A percentile compares a stretch with the other conserved stretches of the same genome.
Conservation (phyloP, 2,329 filamentous ascomycete species). For the Fusarium sp. region DNA sequence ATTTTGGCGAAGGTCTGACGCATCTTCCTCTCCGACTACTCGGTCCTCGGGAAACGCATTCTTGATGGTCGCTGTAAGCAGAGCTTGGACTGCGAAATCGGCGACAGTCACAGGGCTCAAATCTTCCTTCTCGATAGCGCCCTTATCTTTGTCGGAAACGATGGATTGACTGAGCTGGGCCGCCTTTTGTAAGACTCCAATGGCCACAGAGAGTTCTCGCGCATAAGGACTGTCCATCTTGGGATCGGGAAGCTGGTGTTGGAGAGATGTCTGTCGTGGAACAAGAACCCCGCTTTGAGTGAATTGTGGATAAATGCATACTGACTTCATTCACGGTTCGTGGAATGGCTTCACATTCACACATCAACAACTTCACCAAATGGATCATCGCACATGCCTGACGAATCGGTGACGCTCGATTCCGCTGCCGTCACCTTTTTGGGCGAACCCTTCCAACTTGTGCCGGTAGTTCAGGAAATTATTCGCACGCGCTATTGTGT, state of each 20-base stretch:
- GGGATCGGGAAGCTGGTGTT: constrained; percentile 6
- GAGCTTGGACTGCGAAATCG: constrained; percentile 72
- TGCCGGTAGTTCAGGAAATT: constrained; percentile 64
- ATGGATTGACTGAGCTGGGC: constrained; percentile 66
- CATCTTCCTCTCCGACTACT: constrained; percentile 71
- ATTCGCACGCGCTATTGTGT: constrained; percentile 64
- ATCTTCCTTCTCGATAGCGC: constrained; percentile 67
- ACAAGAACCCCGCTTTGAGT: constrained; percentile 44
- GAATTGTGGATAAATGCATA: constrained; percentile 51
- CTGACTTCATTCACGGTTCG: constrained; percentile 22
- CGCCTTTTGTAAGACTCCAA: constrained; percentile 61
- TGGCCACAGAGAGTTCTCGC: constrained; percentile 61
- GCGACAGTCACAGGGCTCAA: constrained; percentile 71
- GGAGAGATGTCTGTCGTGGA: constrained; percentile 4
- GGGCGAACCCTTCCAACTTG: constrained; percentile 49
- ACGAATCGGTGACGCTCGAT: constrained; percentile 43
- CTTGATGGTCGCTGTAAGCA: constrained; percentile 67
- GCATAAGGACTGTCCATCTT: constrained; percentile 62
- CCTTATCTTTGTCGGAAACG: constrained; percentile 64
- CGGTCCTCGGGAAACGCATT: constrained; percentile 65
- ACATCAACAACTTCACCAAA: constrained; percentile 22
- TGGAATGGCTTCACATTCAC: background rate
- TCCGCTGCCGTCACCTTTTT: constrained; percentile 48
- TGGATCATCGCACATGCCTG: constrained; percentile 46
- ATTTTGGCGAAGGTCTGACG: constrained; percentile 62